A percentile compares a stretch with the other conserved stretches of the same genome.
phyloP scores from a whole-genome alignment of 345 rosid species.

The Citrus cavaleriei region DNA sequence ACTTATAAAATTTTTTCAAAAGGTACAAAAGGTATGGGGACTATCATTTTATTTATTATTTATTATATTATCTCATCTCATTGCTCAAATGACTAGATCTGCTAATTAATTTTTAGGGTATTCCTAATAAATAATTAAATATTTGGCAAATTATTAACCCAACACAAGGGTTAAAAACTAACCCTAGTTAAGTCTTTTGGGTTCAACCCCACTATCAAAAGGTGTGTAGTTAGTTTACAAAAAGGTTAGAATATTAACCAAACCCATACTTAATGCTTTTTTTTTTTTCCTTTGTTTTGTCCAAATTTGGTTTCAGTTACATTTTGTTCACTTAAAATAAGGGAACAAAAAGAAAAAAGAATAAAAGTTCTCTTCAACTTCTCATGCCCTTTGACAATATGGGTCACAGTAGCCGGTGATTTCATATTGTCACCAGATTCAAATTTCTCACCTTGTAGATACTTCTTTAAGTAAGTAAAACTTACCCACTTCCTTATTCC shows the following conservation, averaged over 20 bases:
- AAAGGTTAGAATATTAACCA: slow-evolving; percentile 13
- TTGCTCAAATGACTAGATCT: neutral
- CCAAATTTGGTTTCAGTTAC: neutral
- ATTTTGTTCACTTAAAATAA: neutral
- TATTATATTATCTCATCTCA: neutral
- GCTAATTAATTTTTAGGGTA: neutral
- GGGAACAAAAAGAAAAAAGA: neutral
- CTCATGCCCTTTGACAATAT: slow-evolving; percentile 21
- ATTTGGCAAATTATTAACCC: slow-evolving; percentile 1
- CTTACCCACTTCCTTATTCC: neutral
- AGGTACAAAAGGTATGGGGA: too few species aligned
- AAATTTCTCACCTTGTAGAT: slow-evolving; percentile 9
- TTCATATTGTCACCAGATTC: slow-evolving; percentile 21
- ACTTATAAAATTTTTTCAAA: too few species aligned
- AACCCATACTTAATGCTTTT: slow-evolving; percentile 11
- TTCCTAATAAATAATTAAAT: neutral
- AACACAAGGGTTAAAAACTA: slow-evolving; percentile 19
- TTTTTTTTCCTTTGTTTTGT: neutral
- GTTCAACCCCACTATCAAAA: slow-evolving; percentile 13
- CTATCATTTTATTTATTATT: neutral
- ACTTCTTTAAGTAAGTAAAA: slow-evolving; percentile 15
- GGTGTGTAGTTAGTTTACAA: neutral
- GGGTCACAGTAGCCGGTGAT: slow-evolving; percentile 16
- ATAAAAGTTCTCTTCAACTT: slow-evolving; percentile 3
- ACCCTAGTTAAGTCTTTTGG: slow-evolving; percentile 23